Conservation (phyloP, 2,329 filamentous ascomycete genomes). For the Stemphylium lycopersici region DNA sequence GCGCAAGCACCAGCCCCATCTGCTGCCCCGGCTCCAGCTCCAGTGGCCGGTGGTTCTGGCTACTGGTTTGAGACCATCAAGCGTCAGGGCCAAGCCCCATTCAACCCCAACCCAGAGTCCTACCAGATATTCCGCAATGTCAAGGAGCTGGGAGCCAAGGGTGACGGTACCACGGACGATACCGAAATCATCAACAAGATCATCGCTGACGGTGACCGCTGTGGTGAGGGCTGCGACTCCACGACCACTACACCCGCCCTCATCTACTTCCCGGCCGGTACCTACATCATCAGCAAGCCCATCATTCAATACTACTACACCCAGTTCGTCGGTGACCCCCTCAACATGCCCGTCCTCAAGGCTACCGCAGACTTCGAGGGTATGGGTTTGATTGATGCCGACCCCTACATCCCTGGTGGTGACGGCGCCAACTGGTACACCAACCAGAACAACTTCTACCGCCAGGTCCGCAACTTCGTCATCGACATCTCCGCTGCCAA, state of each 20-base stretch:
- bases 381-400: constrained; percentile 86
- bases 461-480: constrained; percentile 61
- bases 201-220: constrained; percentile 78
- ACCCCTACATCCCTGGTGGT: constrained; percentile 78
- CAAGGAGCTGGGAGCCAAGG: constrained; percentile 53
- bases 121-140: constrained; percentile 68
- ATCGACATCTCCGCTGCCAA: constrained; percentile 55
- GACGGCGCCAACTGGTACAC: constrained; percentile 57
- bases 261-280: constrained; percentile 90
- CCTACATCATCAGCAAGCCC: constrained; percentile 79
- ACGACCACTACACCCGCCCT: constrained; percentile 82
- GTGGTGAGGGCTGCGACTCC: constrained; percentile 81
- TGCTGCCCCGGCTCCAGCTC: constrained; percentile 19
- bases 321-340: constrained; percentile 83
- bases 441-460: constrained; percentile 63
- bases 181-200: constrained; percentile 87
- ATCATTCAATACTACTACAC: constrained; percentile 92
- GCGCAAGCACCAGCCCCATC: constrained; percentile 24
- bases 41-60: constrained; percentile 35
- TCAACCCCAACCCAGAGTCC: constrained; percentile 57
- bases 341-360: constrained; percentile 75
- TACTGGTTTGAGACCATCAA: constrained; percentile 77
- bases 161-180: constrained; percentile 76
- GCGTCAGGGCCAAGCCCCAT: constrained; percentile 72
- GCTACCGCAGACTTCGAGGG: constrained; percentile 68